Evolutionary conservation across 2,329 filamentous ascomycete species (phyloP).

Genomic region (Stachybotrys chartarum): DNA sequence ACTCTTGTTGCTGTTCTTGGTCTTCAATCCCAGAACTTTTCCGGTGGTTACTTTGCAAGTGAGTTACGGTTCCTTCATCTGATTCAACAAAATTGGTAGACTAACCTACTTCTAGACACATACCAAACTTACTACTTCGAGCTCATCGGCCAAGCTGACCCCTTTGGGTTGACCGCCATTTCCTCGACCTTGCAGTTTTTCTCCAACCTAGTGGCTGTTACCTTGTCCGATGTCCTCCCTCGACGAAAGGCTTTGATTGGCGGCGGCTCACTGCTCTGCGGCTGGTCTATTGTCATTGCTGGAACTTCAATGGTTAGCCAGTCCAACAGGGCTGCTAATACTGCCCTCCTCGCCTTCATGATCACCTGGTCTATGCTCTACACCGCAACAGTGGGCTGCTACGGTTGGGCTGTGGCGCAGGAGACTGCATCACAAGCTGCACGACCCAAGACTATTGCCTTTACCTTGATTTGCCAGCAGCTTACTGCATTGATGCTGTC

Average conservation of each 20-base stretch:
- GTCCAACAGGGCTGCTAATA: constrained; percentile 14
- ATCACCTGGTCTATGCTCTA: constrained; percentile 22
- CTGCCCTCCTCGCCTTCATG: constrained; percentile 18
- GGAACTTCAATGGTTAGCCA: constrained; percentile 13
- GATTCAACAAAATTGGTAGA: too few relatives aligned
- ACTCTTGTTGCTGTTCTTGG: constrained; percentile 18
- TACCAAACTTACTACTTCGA: constrained; percentile 22
- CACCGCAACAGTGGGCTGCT: constrained; percentile 18
- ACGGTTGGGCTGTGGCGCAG: constrained; percentile 19
- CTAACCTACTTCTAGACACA: constrained; percentile 13
- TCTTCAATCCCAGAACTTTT: constrained; percentile 19
- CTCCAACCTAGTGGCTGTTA: constrained; percentile 16
- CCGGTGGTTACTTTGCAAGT: constrained; percentile 21
- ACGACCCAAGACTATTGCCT: constrained; percentile 19
- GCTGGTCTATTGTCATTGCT: constrained; percentile 18
- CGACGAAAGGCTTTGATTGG: constrained; percentile 17
- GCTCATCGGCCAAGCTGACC: constrained; percentile 19
- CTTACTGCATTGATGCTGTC: constrained; percentile 26
- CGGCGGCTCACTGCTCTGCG: constrained; percentile 15
- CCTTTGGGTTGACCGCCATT: constrained; percentile 19
- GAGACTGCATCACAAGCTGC: constrained; percentile 19
- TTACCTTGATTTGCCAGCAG: constrained; percentile 21
- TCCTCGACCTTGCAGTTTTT: constrained; percentile 19
- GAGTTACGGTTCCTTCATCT: too few relatives aligned
- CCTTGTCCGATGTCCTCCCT: constrained; percentile 15